Evolutionary conservation across 495 filamentous ascomycete species (phyloP), one percentile per base, ranked within the genome.

Genomic region (Neurospora terricola): DNA sequence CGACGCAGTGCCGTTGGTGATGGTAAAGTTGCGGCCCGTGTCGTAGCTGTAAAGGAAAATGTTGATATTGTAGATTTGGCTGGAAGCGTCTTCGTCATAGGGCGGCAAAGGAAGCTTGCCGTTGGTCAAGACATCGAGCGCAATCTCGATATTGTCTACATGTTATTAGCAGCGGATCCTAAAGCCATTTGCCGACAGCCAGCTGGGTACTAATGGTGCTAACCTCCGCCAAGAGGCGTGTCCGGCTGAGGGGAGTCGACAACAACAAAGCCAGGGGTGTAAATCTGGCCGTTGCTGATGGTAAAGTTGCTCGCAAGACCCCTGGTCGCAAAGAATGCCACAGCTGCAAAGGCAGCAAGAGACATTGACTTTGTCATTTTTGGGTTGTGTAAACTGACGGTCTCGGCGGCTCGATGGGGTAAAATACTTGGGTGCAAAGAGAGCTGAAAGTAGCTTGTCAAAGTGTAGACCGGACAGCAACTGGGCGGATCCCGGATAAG

Each of bases 241-340:
- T 87, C 86, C 39, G 90, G 90, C 76, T 92, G 90, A 14, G 90
- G 90, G 66, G 88, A 83, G 79, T 90, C 86, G 23, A 91, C 77
- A 71, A 91, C 86, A 12, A 85, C 89, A 73, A 91, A 82, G 5
- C 90, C 89, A 12, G 90, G 90, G 3, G 89, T 91, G 73, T 83
- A 90, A 72, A 91, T 85, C 76, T 91, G 89, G 38, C 89, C 88
- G 69, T 85, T 86, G 10, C 88, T 80, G 39, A 88, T 82, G 18
- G 84, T 86, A 72, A 90, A 87, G 76, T 84, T 77, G 37, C 78
- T 74, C 3, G 81, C 80, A n/a, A 71, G 72, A 14, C 70, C 48
- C 9, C 27, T 54, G 21, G 45, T 27, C 4, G 45, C 45, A 6
- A 62, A 27, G 10, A 54, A 71, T 27, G 76, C 73, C 37, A 73